These are phyloP conservation scores for Stropharia rugosoannulata DNA, from an alignment of 768 basidiomycete species.

Conservation along the genomic window DNA sequence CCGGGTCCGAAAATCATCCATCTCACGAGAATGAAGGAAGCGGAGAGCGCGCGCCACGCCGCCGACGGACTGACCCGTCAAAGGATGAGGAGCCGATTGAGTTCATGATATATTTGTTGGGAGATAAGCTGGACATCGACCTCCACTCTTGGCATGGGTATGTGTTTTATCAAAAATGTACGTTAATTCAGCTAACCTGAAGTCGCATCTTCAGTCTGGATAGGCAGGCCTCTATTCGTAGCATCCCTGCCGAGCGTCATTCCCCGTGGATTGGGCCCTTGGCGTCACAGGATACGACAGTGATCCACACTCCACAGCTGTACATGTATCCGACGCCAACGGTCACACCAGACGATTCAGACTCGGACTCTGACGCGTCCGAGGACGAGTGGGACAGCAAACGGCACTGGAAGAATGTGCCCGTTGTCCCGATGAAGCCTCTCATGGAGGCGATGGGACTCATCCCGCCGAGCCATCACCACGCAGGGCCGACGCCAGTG, in stretches of 20 bases:
- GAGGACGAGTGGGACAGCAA: conserved; percentile 24
- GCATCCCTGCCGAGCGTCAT: conserved; percentile 24
- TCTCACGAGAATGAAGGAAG: conserved; percentile 12
- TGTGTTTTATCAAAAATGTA: conserved; percentile 9
- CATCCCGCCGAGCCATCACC: conserved; percentile 18
- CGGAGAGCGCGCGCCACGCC: conserved; percentile 11
- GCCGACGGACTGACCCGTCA: conserved; percentile 15
- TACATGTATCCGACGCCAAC: conserved; percentile 7
- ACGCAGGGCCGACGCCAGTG: conserved; percentile 22
- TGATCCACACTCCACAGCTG: conserved; percentile 3
- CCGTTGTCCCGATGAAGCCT: conserved; percentile 33
- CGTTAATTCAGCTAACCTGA: neutral
- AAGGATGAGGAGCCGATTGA: conserved; percentile 23
- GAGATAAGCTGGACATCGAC: conserved; percentile 31
- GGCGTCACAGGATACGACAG: conserved; percentile 27
- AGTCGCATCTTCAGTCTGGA: conserved; percentile 25
- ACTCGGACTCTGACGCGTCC: conserved; percentile 20
- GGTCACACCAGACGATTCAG: conserved; percentile 16
- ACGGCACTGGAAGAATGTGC: conserved; percentile 26
- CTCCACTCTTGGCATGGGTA: conserved; percentile 44
- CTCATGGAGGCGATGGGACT: conserved; percentile 28
- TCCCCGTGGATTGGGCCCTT: conserved; percentile 43
- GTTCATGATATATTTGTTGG: conserved; percentile 39
- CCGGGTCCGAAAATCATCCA: conserved; percentile 15
- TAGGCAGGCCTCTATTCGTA: conserved; percentile 28